phyloP scores from a whole-genome alignment of 2,329 filamentous ascomycete species.

The Neurospora crassa region DNA sequence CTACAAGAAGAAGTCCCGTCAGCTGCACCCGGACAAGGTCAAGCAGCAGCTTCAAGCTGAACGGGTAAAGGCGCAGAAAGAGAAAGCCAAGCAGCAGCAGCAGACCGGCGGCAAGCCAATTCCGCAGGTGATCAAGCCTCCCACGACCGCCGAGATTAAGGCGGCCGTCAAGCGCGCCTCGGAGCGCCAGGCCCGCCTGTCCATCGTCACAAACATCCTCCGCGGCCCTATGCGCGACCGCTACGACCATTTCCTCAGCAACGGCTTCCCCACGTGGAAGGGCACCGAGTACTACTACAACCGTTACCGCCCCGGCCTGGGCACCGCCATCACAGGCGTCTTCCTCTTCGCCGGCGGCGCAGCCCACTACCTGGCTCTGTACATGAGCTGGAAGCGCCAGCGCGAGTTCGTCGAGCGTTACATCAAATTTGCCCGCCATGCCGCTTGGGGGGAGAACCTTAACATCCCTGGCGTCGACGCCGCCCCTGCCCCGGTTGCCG shows the following conservation, averaged over 20 bases:
- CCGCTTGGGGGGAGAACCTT: slow-evolving; percentile 80
- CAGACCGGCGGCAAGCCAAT: slow-evolving; percentile 47
- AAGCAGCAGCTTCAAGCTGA: slow-evolving; percentile 71
- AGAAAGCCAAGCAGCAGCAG: slow-evolving; percentile 38
- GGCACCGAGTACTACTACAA: slow-evolving; percentile 98
- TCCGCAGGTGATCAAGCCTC: slow-evolving; percentile 59
- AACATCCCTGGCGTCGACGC: slow-evolving; percentile 55
- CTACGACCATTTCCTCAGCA: slow-evolving; percentile 87
- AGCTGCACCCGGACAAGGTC: slow-evolving; percentile 91
- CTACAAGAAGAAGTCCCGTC: slow-evolving; percentile 77
- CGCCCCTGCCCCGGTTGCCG: slow-evolving; percentile 27
- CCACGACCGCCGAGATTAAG: slow-evolving; percentile 64
- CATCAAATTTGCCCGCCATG: slow-evolving; percentile 77
- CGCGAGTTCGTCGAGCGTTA: slow-evolving; percentile 86
- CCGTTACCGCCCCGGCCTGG: slow-evolving; percentile 82
- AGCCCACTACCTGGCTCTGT: slow-evolving; percentile 77
- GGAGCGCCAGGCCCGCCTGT: slow-evolving; percentile 74
- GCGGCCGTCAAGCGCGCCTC: slow-evolving; percentile 71
- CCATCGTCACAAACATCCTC: slow-evolving; percentile 77
- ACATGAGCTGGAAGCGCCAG: slow-evolving; percentile 83
- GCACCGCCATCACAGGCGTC: slow-evolving; percentile 70
- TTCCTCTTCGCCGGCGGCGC: slow-evolving; percentile 76
- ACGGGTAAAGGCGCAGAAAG: slow-evolving; percentile 45
- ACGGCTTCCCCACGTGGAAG: slow-evolving; percentile 94
- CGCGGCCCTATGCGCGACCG: slow-evolving; percentile 70